Base-by-base conservation (phyloP, 1,284 basidiomycete species). In the Ganoderma boninense region DNA sequence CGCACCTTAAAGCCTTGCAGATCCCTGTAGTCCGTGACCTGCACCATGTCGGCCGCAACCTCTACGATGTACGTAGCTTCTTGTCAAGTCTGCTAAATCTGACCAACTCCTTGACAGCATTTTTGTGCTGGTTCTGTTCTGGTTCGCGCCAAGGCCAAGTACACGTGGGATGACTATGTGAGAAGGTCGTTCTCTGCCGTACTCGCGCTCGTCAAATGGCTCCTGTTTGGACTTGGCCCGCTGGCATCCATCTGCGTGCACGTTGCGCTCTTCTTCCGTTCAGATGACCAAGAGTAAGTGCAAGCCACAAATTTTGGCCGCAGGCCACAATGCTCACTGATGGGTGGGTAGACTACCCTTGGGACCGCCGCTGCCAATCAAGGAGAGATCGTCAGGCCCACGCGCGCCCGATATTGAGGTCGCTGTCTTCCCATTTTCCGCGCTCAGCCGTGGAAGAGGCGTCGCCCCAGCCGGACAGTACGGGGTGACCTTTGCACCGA, bases 1-100 rank as follows among this genome's bases (percentile, higher is more conserved):
- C 72, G 10, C 78, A 84, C 1, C 76, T 89, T 4, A 62, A 75
- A 52, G 72, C 76, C 40, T 72, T 82, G 18, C 81, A 80, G 26
- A 83, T 87, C 57, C 77, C 78, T 2, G 68, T 81, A 0, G 77
- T 84, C 16, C 78, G 81, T 16, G 78, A 84, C 65, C 76, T 84
- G 8, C 80, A 82, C 1, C 80, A 80, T 63, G 86, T 87, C 16
- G 87, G 87, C 4, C 79, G 83, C 72, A 85, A 87, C 60, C 71
- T 83, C 38, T 72, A 70, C n/a, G 80, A 84, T 69, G 83, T 85
- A 63, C 67, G 82, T 40, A 0, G 10, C 49, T n/a, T 20, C n/a
- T 20, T n/a, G 23, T 49, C 20, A 11, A 6, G 35, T 35, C 35
- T 35, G 35, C 35, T 3, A 35, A 7, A 35, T 35, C 7, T 35